Conservation (phyloP, 225 moss, liverwort and hornwort genomes). For the Neckera pumila region DNA sequence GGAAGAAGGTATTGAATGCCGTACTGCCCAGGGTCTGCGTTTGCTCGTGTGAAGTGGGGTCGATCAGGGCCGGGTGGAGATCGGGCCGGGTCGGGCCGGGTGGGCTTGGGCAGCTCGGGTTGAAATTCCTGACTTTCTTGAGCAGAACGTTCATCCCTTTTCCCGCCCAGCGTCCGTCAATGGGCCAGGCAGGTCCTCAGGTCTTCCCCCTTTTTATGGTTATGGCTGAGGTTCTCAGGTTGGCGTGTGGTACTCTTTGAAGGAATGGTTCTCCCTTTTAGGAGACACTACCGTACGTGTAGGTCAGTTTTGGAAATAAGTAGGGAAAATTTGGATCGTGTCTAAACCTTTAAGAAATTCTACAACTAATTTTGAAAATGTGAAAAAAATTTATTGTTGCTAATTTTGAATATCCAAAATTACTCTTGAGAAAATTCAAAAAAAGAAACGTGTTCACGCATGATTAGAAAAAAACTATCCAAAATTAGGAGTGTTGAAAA, state of each 20-base stretch:
- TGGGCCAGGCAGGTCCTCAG: neutral
- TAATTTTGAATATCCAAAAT: no score
- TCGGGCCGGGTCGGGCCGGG: no score
- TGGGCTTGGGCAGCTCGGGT: neutral
- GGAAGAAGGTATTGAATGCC: neutral
- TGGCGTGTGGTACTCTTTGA: neutral
- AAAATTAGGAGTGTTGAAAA: no score
- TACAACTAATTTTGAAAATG: no score
- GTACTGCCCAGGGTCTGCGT: neutral
- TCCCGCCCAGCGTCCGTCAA: neutral
- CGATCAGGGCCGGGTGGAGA: accelerated
- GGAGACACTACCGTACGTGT: no score
- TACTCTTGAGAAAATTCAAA: no score
- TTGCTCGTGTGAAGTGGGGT: neutral
- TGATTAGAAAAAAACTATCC: no score
- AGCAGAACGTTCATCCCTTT: neutral
- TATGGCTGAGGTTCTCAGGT: neutral
- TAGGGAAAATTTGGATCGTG: no score
- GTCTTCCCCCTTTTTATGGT: neutral
- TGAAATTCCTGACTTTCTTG: neutral
- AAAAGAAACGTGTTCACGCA: no score
- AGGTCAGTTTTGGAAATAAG: no score
- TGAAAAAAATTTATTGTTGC: no score
- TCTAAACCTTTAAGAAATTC: no score
- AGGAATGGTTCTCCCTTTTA: neutral